phyloP scores from a whole-genome alignment of 1,139 yeast genomes.

The Williopsis jadinii region DNA sequence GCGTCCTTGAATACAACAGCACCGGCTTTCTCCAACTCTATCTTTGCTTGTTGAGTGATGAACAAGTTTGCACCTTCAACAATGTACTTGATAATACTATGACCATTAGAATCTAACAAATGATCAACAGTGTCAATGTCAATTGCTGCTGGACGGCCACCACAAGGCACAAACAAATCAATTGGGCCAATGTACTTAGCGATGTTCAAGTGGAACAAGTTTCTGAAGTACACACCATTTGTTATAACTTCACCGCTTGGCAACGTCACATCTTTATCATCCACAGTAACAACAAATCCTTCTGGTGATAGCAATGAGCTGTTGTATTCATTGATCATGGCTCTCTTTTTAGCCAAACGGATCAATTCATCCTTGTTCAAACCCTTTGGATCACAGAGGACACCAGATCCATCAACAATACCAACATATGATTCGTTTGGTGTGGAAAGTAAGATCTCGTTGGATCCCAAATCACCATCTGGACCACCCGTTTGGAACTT shows the following conservation, averaged over 20 bases:
- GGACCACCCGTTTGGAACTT: conserved; percentile 99
- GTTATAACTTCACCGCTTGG: conserved; percentile 74
- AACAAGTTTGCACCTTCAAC: conserved; percentile 98
- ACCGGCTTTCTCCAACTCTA: conserved; percentile 81
- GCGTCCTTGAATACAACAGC: conserved; percentile 89
- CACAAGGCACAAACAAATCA: conserved; percentile 92
- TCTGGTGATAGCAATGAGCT: conserved; percentile 54
- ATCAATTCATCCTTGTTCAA: conserved; percentile 71
- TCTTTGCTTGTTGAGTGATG: conserved; percentile 89
- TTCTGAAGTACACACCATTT: conserved; percentile 90
- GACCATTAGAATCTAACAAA: conserved; percentile 69
- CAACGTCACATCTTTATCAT: conserved; percentile 70
- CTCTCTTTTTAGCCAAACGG: conserved; percentile 72
- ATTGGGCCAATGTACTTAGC: conserved; percentile 63
- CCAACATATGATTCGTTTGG: conserved; percentile 76
- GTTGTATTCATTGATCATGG: conserved; percentile 70
- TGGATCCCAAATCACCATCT: conserved; percentile 96
- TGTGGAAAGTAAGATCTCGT: conserved; percentile 80
- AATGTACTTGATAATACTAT: conserved; percentile 73
- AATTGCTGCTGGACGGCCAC: conserved; percentile 97
- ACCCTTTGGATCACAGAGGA: conserved; percentile 86
- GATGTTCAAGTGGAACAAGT: conserved; percentile 75
- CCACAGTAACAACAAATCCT: conserved; percentile 83
- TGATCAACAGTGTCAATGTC: conserved; percentile 75
- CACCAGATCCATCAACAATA: conserved; percentile 94